phyloP scores from a whole-genome alignment of 106 monocot species.

The Dioscorea alata region DNA sequence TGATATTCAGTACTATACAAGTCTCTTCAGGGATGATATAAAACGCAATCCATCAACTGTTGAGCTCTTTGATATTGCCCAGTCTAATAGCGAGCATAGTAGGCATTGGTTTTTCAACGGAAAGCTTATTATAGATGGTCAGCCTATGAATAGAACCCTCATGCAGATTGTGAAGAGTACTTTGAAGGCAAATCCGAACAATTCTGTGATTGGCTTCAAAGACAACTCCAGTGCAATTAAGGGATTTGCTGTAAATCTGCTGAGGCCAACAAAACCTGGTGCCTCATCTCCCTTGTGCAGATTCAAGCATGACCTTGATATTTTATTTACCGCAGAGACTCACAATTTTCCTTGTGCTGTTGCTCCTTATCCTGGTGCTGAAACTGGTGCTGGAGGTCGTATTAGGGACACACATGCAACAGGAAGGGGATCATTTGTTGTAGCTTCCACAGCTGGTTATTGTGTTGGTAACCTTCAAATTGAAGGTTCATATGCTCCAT shows the following conservation, averaged over 20 bases:
- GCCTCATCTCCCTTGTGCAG: conserved; percentile 32
- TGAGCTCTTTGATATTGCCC: conserved; percentile 96
- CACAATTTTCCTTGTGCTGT: conserved; percentile 99
- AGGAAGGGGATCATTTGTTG: conserved; percentile 84
- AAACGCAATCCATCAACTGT: conserved; percentile 90
- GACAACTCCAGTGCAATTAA: conserved; percentile 98
- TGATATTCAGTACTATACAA: conserved; percentile 81
- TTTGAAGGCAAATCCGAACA: conserved; percentile 71
- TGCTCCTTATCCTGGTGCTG: conserved; percentile 96
- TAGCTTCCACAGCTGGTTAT: conserved; percentile 96
- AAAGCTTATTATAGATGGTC: conserved; percentile 71
- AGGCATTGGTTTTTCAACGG: conserved; percentile 97
- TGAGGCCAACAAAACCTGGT: conserved; percentile 50
- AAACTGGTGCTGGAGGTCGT: conserved; percentile 93
- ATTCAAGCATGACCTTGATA: conserved; percentile 42
- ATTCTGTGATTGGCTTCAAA: conserved; percentile 96
- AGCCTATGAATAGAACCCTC: conserved; percentile 48
- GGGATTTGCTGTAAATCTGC: conserved; percentile 47
- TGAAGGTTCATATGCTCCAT: conserved; percentile 75
- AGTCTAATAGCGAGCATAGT: conserved; percentile 94
- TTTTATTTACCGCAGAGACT: conserved; percentile 91
- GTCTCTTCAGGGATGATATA: conserved; percentile 80
- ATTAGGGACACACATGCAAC: conserved; percentile 97
- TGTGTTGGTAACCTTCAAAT: conserved; percentile 91
- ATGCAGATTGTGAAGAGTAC: conserved; percentile 84